Evolutionary conservation across 805 yeast genomes (phyloP), one percentile per base, ranked within the genome.

Genomic region (Crinitomyces ghanaensis): DNA sequence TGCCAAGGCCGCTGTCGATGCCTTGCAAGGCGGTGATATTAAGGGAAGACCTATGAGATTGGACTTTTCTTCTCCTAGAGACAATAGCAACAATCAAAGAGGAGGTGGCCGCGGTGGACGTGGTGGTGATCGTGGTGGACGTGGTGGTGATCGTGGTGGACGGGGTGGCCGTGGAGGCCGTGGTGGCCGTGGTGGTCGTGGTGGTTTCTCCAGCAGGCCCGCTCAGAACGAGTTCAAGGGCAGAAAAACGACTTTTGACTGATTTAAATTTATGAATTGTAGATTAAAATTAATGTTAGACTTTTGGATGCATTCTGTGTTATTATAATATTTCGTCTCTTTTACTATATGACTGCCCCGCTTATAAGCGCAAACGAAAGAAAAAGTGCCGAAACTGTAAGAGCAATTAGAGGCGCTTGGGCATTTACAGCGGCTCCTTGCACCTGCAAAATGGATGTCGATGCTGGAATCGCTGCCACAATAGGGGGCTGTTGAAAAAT

Each of bases 21-120:
- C 80, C 37, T 62, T 85, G 63, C 81, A 83, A 59, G 97, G 97
- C 57, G 79, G 77, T 60, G 72, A 75, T 66, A 69, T 91, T 50
- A 85, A 75, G 43, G 94, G 93, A 49, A 77, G 98, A 68, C 74
- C 95, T 41, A 80, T 91, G 53, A 81, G 98, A 71, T 70, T 91
- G 48, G 98, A 91, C 65, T 91, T 59, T 72, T 82, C 95, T 34
- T 74, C 94, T 36, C 97, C 98, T 60, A 80, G 78, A 60, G 48
- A 42, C 23, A 29, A 27, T 16, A 51, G 42, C 23, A 57, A 57
- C 42, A 58, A 60, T 31, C 49, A 63, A 26, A 53, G 64, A 45
- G 61, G 62, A 33, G 63, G 60, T 21, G 51, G 59, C 28, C 35
- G 44, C 11, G 45, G 43, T 14, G 51, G 59, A 28, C 36, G 43